Percentiles rank a stretch among this genome's conserved stretches.
These are phyloP conservation scores for Verticillium albo-atrum DNA, from an alignment of 2,329 filamentous ascomycete species.

Conservation along the genomic window DNA sequence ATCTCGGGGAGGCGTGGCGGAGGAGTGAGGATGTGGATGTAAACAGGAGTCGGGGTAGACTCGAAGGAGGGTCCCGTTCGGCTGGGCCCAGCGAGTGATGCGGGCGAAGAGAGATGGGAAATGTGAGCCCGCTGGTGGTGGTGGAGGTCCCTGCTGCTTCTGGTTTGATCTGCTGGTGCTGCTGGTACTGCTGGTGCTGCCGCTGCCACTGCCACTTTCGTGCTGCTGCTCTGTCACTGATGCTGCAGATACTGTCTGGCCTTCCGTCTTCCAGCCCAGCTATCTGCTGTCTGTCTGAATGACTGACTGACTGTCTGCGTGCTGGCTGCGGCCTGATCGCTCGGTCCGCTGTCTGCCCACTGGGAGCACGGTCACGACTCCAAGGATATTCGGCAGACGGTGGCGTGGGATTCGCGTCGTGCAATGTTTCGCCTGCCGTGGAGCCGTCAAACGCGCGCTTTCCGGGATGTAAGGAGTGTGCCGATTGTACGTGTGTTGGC, in stretches of 20 bases:
- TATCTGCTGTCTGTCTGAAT: slow-evolving; percentile 3
- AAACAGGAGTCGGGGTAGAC: slow-evolving; percentile 12
- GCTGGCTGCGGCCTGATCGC: background rate
- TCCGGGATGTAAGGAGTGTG: background rate
- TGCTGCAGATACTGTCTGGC: slow-evolving; percentile 1
- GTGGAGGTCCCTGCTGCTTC: background rate
- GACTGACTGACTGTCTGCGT: background rate
- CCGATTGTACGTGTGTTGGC: slow-evolving; percentile 10
- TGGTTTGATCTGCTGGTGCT: background rate
- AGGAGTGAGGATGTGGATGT: background rate
- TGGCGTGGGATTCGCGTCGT: background rate
- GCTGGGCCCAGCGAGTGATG: background rate
- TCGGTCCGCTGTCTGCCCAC: background rate
- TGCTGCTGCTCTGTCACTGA: slow-evolving; percentile 2
- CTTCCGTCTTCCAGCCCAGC: background rate
- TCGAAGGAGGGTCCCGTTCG: background rate
- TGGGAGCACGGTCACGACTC: background rate
- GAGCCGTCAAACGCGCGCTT: slow-evolving; percentile 9
- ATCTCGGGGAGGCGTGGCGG: slow-evolving; percentile 3
- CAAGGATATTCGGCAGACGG: background rate
- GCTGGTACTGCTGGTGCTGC: background rate
- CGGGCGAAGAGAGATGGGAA: slow-evolving; percentile 9
- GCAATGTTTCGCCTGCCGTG: slow-evolving; percentile 8
- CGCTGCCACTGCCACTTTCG: slow-evolving; percentile 1
- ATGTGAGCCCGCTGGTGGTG: background rate